Conservation (phyloP, 1,284 basidiomycete species). For the Austroboletus niveus region DNA sequence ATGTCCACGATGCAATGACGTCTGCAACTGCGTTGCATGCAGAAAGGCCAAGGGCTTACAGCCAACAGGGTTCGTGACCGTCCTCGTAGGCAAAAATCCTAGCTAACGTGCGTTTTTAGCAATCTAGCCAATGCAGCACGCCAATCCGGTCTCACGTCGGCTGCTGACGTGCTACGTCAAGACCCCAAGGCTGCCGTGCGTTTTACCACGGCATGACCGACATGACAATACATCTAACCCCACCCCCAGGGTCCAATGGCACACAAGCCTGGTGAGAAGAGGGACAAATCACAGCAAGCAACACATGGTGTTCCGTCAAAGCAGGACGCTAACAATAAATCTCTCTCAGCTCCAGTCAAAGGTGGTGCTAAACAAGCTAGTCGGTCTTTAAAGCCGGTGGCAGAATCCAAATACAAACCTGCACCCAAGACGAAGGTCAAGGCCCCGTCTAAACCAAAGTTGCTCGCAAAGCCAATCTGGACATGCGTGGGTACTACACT, state of each 20-base stretch:
- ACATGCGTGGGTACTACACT: slow-evolving; percentile 45
- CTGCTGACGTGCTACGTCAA: slow-evolving; percentile 37
- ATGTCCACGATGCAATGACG: slow-evolving; percentile 63
- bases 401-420: slow-evolving; percentile 11
- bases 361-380: slow-evolving; percentile 1
- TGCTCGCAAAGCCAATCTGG: slow-evolving; percentile 48
- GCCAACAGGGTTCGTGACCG: slow-evolving; percentile 48
- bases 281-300: slow-evolving; percentile 9
- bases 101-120: slow-evolving; percentile 20
- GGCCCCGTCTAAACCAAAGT: slow-evolving; percentile 16
- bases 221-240: slow-evolving; percentile 10
- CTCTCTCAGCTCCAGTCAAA: slow-evolving; percentile 17
- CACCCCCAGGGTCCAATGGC: slow-evolving; percentile 30
- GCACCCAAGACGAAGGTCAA: slow-evolving; percentile 15
- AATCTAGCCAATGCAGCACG: slow-evolving; percentile 38
- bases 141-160: slow-evolving; percentile 37
- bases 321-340: slow-evolving; percentile 4
- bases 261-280: slow-evolving; percentile 25
- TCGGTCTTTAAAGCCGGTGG: slow-evolving; percentile 9
- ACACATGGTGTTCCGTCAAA: slow-evolving; percentile 6
- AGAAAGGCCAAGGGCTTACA: slow-evolving; percentile 59
- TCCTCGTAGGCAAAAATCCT: background rate
- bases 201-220: slow-evolving; percentile 1
- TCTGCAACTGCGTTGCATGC: slow-evolving; percentile 66
- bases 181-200: slow-evolving; percentile 36